These are phyloP conservation scores for Prunus davidiana DNA, from an alignment of 306 rosid genomes.

Conservation along the genomic window DNA sequence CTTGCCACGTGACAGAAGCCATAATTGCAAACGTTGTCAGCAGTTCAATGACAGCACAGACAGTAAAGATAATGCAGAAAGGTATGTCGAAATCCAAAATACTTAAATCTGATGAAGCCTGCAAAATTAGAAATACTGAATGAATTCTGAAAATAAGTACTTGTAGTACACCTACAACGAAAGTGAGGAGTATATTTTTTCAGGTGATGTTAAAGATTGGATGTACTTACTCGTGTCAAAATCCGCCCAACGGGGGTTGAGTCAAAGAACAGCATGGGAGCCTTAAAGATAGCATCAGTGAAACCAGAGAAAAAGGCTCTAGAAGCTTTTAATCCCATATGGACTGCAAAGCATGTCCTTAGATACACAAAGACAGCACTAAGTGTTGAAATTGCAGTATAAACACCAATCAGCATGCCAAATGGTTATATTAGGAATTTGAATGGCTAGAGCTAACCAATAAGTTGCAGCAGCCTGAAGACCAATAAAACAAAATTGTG, in stretches of 20 bases:
- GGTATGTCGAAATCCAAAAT: slow-evolving; percentile 76
- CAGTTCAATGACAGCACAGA: slow-evolving; percentile 33
- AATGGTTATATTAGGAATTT: slow-evolving; percentile 44
- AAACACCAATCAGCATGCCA: slow-evolving; percentile 48
- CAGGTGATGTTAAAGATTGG: background rate
- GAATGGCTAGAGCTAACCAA: slow-evolving; percentile 73
- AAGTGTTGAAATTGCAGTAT: slow-evolving; percentile 44
- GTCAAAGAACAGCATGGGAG: slow-evolving; percentile 88
- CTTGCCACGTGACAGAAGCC: slow-evolving; percentile 80
- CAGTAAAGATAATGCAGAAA: slow-evolving; percentile 38
- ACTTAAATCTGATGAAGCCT: slow-evolving; percentile 90
- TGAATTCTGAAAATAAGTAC: background rate
- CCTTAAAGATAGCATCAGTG: slow-evolving; percentile 59
- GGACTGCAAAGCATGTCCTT: slow-evolving; percentile 38
- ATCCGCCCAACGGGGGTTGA: slow-evolving; percentile 79
- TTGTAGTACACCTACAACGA: background rate
- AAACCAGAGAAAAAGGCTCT: slow-evolving; percentile 58
- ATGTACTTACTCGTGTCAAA: slow-evolving; percentile 61
- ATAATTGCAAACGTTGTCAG: slow-evolving; percentile 40
- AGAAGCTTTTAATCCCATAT: slow-evolving; percentile 74
- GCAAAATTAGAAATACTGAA: slow-evolving; percentile 18
- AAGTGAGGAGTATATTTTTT: too few relatives aligned
- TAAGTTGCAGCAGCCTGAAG: slow-evolving; percentile 52
- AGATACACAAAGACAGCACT: slow-evolving; percentile 42
- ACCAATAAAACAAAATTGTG: slow-evolving; percentile 33